A percentile compares a stretch with the other conserved stretches of the same genome.
These are phyloP conservation scores for Aspergillus egyptiacus DNA, from an alignment of 495 filamentous ascomycete species.

Conservation along the genomic window DNA sequence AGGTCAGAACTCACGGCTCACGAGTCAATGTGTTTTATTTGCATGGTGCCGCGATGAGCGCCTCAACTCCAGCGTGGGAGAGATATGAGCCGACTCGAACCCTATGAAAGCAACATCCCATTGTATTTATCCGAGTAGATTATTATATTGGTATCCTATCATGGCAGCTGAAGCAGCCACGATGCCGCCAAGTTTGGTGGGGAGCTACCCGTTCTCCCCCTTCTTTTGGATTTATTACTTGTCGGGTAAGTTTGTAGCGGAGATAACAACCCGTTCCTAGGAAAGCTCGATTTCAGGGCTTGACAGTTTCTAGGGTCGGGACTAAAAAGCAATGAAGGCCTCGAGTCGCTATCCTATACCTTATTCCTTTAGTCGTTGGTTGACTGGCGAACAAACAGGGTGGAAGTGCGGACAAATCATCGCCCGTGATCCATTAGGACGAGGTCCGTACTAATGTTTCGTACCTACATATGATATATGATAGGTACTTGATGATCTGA, in stretches of 20 bases:
- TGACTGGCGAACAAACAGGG: too few relatives aligned
- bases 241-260: too few relatives aligned
- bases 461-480: too few relatives aligned
- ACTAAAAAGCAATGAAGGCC: too few relatives aligned
- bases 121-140: constrained; percentile 19
- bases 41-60: background rate
- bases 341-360: too few relatives aligned
- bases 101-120: constrained; percentile 15
- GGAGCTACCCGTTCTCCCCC: constrained; percentile 6
- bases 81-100: background rate
- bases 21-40: background rate
- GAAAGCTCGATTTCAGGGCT: background rate
- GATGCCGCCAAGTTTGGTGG: constrained; percentile 14
- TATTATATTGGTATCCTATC: too few relatives aligned
- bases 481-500: background rate
- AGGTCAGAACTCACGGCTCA: background rate
- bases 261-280: background rate
- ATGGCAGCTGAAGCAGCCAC: constrained; percentile 13
- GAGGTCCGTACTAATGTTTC: too few relatives aligned
- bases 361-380: too few relatives aligned
- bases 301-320: too few relatives aligned
- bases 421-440: too few relatives aligned
- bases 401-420: too few relatives aligned
- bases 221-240: background rate
- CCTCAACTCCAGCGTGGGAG: background rate